phyloP scores from a whole-genome alignment of 108 stramenopile species.

The Epipyxis sp. region DNA sequence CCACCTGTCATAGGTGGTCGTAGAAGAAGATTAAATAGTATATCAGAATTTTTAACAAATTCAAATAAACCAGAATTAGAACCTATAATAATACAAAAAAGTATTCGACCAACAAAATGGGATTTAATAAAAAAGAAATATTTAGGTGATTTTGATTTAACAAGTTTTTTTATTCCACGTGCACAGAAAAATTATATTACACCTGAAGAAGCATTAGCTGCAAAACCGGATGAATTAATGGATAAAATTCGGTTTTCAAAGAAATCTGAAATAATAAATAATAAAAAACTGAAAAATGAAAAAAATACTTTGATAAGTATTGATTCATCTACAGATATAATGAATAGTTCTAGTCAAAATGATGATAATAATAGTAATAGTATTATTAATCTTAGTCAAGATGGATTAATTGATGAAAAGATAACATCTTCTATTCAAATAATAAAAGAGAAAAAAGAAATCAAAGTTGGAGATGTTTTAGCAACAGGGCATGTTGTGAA shows the following conservation, averaged over 20 bases:
- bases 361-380: not conserved
- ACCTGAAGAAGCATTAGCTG: not conserved
- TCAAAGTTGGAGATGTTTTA: not conserved
- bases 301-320: not conserved
- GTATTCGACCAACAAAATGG: not conserved
- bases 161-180: not conserved
- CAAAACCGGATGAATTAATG: constrained; percentile 3
- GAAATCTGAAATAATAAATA: not conserved
- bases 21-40: constrained; percentile 42
- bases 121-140: not conserved
- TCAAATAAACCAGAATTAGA: constrained; percentile 46
- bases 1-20: constrained; percentile 53
- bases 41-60: constrained; percentile 45
- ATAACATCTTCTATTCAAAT: not conserved
- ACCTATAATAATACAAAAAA: not conserved
- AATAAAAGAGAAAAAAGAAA: not conserved
- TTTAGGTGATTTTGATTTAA: not conserved
- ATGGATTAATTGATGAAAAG: not conserved
- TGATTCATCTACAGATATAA: not conserved
- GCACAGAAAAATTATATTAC: not conserved
- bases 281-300: too few relatives aligned
- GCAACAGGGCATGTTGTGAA: constrained; percentile 1
- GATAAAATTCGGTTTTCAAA: not conserved
- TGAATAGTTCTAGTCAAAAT: not conserved
- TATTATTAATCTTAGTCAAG: not conserved